A percentile compares a stretch with the other conserved stretches of the same genome.
phyloP scores from a whole-genome alignment of 768 basidiomycete genomes.

The Botryobasidium botryosum region DNA sequence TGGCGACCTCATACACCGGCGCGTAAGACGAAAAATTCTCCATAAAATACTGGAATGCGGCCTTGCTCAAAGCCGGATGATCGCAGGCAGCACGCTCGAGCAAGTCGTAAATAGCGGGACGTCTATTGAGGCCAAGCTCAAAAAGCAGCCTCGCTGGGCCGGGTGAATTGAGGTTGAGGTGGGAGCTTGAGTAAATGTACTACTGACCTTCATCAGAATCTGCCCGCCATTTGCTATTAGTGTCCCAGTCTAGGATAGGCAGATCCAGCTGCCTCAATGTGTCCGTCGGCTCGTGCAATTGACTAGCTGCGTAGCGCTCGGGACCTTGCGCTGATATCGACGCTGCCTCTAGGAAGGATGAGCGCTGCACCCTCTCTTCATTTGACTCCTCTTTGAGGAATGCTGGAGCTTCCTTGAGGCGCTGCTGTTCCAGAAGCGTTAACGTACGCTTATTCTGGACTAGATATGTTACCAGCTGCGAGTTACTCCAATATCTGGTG shows the following conservation, averaged over 20 bases:
- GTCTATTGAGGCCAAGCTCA: constrained; percentile 41
- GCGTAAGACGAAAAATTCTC: constrained; percentile 54
- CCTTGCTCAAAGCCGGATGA: constrained; percentile 32
- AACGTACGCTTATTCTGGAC: constrained; percentile 58
- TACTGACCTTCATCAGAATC: constrained; percentile 89
- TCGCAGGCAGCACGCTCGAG: constrained; percentile 49
- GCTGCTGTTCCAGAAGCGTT: constrained; percentile 36
- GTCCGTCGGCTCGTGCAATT: constrained; percentile 74
- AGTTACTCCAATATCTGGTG: constrained; percentile 77
- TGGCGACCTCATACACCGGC: constrained; percentile 34
- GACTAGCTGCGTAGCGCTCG: constrained; percentile 17
- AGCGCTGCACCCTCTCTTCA: too few relatives aligned
- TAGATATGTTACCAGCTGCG: constrained; percentile 75
- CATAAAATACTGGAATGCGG: constrained; percentile 67
- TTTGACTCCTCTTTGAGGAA: too few relatives aligned
- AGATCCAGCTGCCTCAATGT: constrained; percentile 53
- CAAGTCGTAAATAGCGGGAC: constrained; percentile 30
- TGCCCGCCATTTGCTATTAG: constrained; percentile 62
- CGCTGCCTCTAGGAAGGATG: constrained; percentile 40
- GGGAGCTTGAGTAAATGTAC: too few relatives aligned
- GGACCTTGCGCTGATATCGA: constrained; percentile 9
- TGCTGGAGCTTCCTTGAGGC: constrained; percentile 41
- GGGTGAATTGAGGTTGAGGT: neutral
- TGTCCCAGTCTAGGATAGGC: constrained; percentile 80
- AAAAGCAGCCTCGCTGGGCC: constrained; percentile 60